Conservation (phyloP, 371 early-diverging fungal species). For the Gilbertella persicaria region DNA sequence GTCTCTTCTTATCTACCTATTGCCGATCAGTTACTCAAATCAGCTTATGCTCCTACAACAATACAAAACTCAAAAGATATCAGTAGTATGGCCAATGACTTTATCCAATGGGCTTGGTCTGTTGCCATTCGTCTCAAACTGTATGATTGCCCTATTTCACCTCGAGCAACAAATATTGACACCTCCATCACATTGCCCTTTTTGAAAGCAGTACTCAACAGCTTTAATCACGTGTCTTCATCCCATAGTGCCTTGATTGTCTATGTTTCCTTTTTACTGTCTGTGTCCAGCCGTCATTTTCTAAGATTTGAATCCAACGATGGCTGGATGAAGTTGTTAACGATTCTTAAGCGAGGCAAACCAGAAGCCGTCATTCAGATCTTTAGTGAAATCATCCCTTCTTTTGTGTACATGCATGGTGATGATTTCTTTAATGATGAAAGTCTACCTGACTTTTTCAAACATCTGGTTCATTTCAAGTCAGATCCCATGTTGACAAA, state of each 20-base stretch:
- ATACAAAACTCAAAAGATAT: conserved; percentile 1
- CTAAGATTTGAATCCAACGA: conserved; percentile 47
- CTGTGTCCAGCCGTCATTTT: conserved; percentile 52
- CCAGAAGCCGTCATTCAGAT: conserved; percentile 34
- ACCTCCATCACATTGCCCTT: conserved; percentile 33
- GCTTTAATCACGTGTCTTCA: conserved; percentile 24
- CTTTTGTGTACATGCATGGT: conserved; percentile 53
- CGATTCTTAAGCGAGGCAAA: conserved; percentile 44
- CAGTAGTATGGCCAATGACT: conserved; percentile 21
- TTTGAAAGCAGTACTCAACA: conserved; percentile 36
- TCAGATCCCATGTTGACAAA: conserved; percentile 44
- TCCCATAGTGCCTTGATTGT: conserved; percentile 43
- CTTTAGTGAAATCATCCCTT: conserved; percentile 43
- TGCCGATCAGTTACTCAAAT: conserved; percentile 21
- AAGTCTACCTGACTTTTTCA: conserved; percentile 33
- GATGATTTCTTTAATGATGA: conserved; percentile 53
- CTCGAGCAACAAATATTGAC: conserved; percentile 34
- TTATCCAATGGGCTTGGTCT: conserved; percentile 57
- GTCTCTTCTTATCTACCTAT: conserved; percentile 34
- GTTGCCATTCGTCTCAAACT: conserved; percentile 43
- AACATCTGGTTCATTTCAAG: conserved; percentile 44
- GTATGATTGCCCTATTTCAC: conserved; percentile 44
- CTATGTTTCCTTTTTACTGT: conserved; percentile 50
- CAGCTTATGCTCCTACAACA: conserved; percentile 27
- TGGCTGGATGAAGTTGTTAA: conserved; percentile 54